These are phyloP conservation scores for Rhododendron ovatum DNA, from an alignment of 148 eudicot species.

Conservation along the genomic window DNA sequence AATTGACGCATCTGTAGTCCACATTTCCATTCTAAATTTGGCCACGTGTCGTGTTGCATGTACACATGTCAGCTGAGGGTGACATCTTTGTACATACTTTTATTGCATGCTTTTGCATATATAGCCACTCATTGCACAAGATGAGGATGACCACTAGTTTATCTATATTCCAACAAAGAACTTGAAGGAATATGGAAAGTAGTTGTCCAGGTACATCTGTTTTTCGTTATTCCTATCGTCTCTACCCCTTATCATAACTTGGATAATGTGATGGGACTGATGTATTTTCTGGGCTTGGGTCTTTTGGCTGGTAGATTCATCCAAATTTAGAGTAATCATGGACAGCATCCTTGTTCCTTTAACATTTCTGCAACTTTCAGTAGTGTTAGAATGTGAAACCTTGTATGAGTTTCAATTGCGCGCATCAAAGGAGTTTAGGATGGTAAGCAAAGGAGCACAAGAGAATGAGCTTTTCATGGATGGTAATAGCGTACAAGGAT, in stretches of 20 bases:
- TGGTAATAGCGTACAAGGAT: neutral
- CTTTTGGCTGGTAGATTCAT: neutral
- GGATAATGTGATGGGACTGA: neutral
- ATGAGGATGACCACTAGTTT: neutral
- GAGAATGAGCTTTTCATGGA: neutral
- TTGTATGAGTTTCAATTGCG: neutral
- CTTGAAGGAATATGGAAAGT: neutral
- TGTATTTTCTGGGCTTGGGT: neutral
- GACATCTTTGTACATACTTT: neutral
- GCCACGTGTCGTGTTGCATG: neutral
- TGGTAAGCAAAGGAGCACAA: neutral
- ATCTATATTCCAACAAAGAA: neutral
- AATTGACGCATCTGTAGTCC: neutral
- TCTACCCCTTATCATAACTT: neutral
- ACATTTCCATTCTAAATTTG: neutral
- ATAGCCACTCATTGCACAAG: neutral
- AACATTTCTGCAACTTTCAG: neutral
- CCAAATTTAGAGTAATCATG: neutral
- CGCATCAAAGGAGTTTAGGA: neutral
- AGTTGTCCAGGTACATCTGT: neutral
- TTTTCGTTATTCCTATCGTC: neutral
- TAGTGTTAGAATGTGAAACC: neutral
- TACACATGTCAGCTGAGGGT: neutral
- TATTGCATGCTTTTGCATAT: neutral
- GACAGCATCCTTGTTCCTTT: neutral